Conservation (phyloP, 768 basidiomycete genomes). For the Lactarius psammicola region DNA sequence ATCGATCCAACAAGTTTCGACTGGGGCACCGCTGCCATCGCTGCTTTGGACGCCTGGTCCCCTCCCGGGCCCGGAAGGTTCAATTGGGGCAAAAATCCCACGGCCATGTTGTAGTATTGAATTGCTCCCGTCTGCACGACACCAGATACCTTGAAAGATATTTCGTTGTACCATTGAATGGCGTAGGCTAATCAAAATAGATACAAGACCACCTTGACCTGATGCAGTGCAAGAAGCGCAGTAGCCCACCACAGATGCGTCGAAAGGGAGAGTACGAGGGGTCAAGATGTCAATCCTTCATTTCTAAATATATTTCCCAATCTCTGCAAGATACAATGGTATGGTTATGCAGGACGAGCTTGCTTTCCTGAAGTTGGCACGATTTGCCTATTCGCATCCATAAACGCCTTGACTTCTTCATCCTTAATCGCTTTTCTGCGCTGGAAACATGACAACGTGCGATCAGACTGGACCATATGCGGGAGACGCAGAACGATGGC, state of each 20-base stretch:
- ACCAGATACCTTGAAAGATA: too few species aligned
- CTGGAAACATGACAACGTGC: constrained; percentile 41
- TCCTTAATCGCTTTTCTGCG: constrained; percentile 79
- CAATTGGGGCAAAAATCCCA: constrained; percentile 2
- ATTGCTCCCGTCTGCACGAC: neutral
- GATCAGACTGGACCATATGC: constrained; percentile 15
- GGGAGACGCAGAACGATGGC: constrained; percentile 24
- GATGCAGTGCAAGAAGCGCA: neutral
- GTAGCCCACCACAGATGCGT: neutral
- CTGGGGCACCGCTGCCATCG: constrained; percentile 73
- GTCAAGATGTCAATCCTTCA: neutral
- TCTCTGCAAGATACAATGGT: neutral
- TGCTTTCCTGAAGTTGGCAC: constrained; percentile 50
- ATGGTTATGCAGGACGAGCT: neutral
- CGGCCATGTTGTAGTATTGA: neutral
- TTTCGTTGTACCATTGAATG: neutral
- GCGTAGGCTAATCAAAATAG: neutral
- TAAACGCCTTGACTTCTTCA: constrained; percentile 68
- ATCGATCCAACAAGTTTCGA: constrained; percentile 60
- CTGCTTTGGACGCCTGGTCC: constrained; percentile 62
- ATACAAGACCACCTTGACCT: neutral
- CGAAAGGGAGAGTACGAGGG: neutral
- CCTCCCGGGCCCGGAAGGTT: constrained; percentile 15
- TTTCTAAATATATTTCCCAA: neutral
- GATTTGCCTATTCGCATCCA: constrained; percentile 79